Evolutionary conservation across 139 green algal genomes (phyloP).

Genomic region (Edaphochlamys debaryana): DNA sequence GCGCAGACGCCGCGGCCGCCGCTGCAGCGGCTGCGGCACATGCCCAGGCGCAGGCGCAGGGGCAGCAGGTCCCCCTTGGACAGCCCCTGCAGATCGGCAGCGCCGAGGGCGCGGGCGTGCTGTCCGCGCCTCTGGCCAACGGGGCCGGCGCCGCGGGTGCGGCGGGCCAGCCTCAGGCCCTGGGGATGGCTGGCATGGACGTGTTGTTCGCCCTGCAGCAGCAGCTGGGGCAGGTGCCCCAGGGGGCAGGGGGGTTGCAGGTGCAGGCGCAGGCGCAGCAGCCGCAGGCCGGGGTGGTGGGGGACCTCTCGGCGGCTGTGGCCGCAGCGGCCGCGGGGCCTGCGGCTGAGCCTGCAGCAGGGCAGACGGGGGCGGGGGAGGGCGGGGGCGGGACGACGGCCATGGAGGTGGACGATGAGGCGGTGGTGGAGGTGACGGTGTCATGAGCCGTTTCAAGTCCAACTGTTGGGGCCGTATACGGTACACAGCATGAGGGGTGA

Average conservation of each 20-base stretch:
- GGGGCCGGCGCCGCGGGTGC: neutral
- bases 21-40: neutral
- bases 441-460: too few species aligned
- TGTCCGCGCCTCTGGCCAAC: neutral
- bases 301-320: too few species aligned
- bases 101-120: too few species aligned
- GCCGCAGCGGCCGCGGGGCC: too few species aligned
- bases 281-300: neutral
- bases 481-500: too few species aligned
- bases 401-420: too few species aligned
- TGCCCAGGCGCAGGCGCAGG: neutral
- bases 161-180: too few species aligned
- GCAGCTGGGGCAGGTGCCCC: neutral
- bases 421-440: too few species aligned
- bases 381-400: too few species aligned
- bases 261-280: neutral
- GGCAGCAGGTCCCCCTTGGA: neutral
- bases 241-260: neutral
- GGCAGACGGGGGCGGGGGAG: too few species aligned
- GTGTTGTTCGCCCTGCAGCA: neutral
- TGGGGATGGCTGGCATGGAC: neutral
- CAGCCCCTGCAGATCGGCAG: neutral
- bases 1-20: neutral
- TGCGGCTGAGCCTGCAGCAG: too few species aligned
- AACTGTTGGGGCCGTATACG: too few species aligned